These are phyloP conservation scores for Penicillium freii DNA, from an alignment of 2,329 filamentous ascomycete species.

Conservation along the genomic window DNA sequence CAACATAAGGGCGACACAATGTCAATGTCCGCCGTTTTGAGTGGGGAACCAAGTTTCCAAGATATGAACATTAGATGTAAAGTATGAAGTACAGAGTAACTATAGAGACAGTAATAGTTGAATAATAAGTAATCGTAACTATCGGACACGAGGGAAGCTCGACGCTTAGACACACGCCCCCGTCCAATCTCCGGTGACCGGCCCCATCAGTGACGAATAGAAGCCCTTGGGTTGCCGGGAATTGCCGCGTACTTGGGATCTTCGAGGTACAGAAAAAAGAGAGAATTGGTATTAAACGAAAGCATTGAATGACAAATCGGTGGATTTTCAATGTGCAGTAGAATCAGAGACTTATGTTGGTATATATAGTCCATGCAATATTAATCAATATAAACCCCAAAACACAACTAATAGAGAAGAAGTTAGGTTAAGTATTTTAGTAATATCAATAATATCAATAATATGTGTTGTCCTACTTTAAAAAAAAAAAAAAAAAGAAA, in stretches of 20 bases:
- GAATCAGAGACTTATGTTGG: background rate
- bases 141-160: conserved; percentile 16
- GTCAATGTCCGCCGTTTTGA: background rate
- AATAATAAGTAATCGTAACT: conserved; percentile 7
- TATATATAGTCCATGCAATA: background rate
- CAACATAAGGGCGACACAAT: background rate
- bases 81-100: background rate
- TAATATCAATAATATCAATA: too few relatives aligned
- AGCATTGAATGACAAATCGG: background rate
- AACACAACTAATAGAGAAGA: background rate
- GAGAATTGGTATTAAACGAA: background rate
- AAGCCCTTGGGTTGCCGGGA: conserved; percentile 16
- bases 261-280: background rate
- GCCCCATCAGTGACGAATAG: conserved; percentile 16
- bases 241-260: conserved; percentile 19
- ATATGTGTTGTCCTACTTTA: background rate
- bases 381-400: too few relatives aligned
- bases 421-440: too few relatives aligned
- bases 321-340: background rate
- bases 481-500: background rate
- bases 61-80: background rate
- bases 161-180: conserved; percentile 10
- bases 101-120: background rate
- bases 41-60: background rate
- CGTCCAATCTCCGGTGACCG: conserved; percentile 25